Conservation (phyloP, 1,139 yeast genomes). For the Nakaseomyces sp. region DNA sequence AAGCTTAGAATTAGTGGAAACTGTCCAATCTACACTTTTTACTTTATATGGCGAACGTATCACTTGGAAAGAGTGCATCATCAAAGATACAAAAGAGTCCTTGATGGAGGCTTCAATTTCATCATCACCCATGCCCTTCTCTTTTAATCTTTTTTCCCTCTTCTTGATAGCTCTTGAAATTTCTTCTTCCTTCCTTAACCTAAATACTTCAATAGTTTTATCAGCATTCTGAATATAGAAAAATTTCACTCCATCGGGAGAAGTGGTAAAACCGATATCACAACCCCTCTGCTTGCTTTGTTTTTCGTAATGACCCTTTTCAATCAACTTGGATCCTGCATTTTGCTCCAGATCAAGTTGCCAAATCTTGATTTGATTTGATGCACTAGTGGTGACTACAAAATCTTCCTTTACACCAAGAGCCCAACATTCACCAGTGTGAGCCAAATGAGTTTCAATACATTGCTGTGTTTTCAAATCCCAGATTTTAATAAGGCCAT, state of each 20-base stretch:
- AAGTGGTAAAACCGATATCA: conserved; percentile 45
- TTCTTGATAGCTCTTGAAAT: conserved; percentile 67
- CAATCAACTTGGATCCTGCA: conserved; percentile 42
- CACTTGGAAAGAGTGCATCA: conserved; percentile 56
- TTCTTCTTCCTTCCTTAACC: conserved; percentile 72
- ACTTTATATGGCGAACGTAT: conserved; percentile 51
- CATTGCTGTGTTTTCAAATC: conserved; percentile 84
- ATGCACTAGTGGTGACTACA: conserved; percentile 65
- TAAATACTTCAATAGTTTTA: conserved; percentile 70
- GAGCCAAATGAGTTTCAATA: conserved; percentile 90
- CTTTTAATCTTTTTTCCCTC: conserved; percentile 69
- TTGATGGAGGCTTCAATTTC: conserved; percentile 49
- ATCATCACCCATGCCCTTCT: conserved; percentile 56
- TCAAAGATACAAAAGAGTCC: conserved; percentile 49
- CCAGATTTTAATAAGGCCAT: conserved; percentile 89
- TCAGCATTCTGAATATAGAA: conserved; percentile 72
- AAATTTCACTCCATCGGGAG: conserved; percentile 38
- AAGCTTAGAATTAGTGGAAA: conserved; percentile 37
- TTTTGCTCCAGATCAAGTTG: conserved; percentile 51
- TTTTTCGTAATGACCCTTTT: conserved; percentile 63
- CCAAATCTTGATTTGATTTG: conserved; percentile 83
- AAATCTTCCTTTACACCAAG: conserved; percentile 43
- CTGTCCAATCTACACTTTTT: conserved; percentile 49
- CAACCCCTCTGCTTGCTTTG: conserved; percentile 71
- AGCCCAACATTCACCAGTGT: conserved; percentile 89